Evolutionary conservation across 352 stramenopile genomes (phyloP).

Genomic region (Phytopythium cucurbitacearum): DNA sequence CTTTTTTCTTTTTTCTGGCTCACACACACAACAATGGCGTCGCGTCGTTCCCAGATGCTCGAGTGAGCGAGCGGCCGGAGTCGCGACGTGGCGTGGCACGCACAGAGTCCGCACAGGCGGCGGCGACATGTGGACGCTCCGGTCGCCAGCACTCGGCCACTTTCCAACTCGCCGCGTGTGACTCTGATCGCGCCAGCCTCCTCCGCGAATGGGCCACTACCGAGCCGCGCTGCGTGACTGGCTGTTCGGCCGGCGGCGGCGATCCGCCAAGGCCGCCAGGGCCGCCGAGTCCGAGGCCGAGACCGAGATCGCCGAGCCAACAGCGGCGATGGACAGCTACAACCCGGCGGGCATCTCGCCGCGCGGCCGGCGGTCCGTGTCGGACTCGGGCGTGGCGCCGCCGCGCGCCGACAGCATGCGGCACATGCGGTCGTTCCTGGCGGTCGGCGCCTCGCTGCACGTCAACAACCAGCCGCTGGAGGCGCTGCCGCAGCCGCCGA

Average conservation of each 20-base stretch:
- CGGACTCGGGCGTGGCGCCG: constrained; percentile 3
- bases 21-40: too few species aligned
- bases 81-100: too few species aligned
- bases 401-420: neutral
- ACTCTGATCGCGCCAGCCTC: neutral
- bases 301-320: neutral
- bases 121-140: too few species aligned
- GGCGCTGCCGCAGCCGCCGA: neutral
- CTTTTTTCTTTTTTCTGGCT: too few species aligned
- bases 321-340: too few species aligned
- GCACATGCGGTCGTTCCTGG: constrained; percentile 4
- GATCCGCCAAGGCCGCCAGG: neutral
- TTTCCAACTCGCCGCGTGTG: neutral
- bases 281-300: neutral
- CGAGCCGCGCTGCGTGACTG: constrained; percentile 6
- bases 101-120: too few species aligned
- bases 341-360: too few species aligned
- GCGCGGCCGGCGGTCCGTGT: constrained; percentile 5
- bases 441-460: neutral
- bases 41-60: too few species aligned
- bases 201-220: constrained; percentile 5
- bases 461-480: neutral
- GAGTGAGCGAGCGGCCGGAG: too few species aligned
- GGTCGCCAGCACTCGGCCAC: too few species aligned
- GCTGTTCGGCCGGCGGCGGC: constrained; percentile 3